Conservation (phyloP, 768 basidiomycete species). For the Tylopilus subfusipes region DNA sequence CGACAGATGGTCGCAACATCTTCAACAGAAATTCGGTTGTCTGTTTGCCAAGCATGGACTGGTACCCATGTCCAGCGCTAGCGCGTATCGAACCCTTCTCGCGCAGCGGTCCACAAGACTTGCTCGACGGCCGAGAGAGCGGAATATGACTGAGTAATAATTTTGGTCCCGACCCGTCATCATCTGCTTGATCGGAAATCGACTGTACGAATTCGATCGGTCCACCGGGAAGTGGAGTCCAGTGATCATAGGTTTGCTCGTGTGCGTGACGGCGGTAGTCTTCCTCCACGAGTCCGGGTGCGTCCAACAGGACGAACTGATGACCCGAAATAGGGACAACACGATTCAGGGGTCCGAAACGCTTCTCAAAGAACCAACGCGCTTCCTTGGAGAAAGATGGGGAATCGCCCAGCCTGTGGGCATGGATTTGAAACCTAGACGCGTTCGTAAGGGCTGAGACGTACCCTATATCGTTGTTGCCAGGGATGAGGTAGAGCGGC, state of each 20-base stretch:
- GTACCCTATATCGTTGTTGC: slow-evolving; percentile 79
- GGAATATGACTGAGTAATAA: slow-evolving; percentile 88
- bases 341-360: slow-evolving; percentile 70
- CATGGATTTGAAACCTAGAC: neutral
- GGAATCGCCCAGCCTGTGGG: slow-evolving; percentile 51
- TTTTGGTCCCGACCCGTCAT: slow-evolving; percentile 19
- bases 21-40: slow-evolving; percentile 72
- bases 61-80: slow-evolving; percentile 79
- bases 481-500: slow-evolving; percentile 59
- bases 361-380: slow-evolving; percentile 52
- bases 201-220: slow-evolving; percentile 59
- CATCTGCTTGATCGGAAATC: slow-evolving; percentile 33
- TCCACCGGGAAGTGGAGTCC: slow-evolving; percentile 52
- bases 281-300: slow-evolving; percentile 79
- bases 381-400: slow-evolving; percentile 49
- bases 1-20: slow-evolving; percentile 55
- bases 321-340: slow-evolving; percentile 63
- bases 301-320: slow-evolving; percentile 67
- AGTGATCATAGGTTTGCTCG: slow-evolving; percentile 48
- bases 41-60: slow-evolving; percentile 76
- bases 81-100: slow-evolving; percentile 70
- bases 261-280: slow-evolving; percentile 63
- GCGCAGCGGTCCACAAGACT: slow-evolving; percentile 72
- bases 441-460: slow-evolving; percentile 16
- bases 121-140: slow-evolving; percentile 68